Base-by-base conservation (phyloP, 768 basidiomycete genomes). In the Pleurotus tuber-regium region DNA sequence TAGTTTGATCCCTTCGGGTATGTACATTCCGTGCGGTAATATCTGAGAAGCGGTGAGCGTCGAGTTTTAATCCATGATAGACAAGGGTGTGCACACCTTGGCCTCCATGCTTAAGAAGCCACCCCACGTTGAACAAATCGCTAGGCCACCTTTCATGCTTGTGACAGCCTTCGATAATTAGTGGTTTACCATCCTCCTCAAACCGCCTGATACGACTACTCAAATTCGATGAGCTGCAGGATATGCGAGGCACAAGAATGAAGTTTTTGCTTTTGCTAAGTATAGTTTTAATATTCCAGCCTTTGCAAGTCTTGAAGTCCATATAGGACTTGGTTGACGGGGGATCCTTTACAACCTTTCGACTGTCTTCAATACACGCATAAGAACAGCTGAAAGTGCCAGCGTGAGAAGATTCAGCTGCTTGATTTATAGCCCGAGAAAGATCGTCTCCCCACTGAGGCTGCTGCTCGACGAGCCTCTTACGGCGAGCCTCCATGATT, bases 141-240 rank as follows among this genome's bases (percentile, higher is more conserved):
- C 59, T 57, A 3, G 77, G 75, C 90, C 91, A 92, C 2, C 62
- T 54, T 0, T 67, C 56, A 39, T 77, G 74, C 43, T 76, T 64
- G 48, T 89, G 79, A 65, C 80, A 81, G 11, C 77, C 79, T 52
- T 80, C 69, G 12, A 93, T 75, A 23, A 92, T 77, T 43, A 90
- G 58, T 1, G 90, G 90, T 10, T 65, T 54, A 1, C 87, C 87
- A 12, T 61, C 55, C 3, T 54, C 42, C 41, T 89, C 86, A 40
- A 79, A 74, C 7, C 67, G 46, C 25, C 64, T 56, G 25, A 89
- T 73, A 30, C 61, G 61, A 1, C 61, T 49, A 2, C 63, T 51
- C 19, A 79, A 59, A 2, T 57, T 61, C 3, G 62, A 59, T 26
- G 64, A 55, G 8, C 56, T 57, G 0, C 66, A 68, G 4, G 70